Conservation (phyloP, 2,329 filamentous ascomycete genomes). For the Arthrinium phaeospermum region DNA sequence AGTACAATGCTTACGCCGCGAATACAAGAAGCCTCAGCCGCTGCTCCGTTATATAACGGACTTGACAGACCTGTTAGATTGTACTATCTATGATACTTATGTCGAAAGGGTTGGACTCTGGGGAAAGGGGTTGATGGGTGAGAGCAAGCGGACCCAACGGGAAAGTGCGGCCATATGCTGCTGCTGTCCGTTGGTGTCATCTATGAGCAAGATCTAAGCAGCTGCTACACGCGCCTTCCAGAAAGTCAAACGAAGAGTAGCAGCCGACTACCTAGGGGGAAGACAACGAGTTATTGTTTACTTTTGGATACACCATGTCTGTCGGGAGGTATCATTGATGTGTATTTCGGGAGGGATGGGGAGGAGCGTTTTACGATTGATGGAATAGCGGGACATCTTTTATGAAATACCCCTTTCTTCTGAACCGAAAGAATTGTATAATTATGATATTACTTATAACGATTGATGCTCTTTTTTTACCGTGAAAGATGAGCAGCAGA, state of each 20-base stretch:
- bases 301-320: constrained; percentile 1
- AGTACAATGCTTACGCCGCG: not conserved
- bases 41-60: not conserved
- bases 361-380: constrained; percentile 9
- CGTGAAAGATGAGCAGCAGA: not conserved
- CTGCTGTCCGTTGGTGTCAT: not conserved
- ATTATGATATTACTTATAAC: not conserved
- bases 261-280: not conserved
- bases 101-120: not conserved
- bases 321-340: not conserved
- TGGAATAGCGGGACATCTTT: constrained; percentile 17
- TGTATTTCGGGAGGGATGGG: not conserved
- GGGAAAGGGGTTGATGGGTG: not conserved
- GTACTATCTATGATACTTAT: not conserved
- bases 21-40: not conserved
- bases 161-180: not conserved
- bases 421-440: constrained; percentile 9
- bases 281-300: not conserved
- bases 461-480: not conserved
- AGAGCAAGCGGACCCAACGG: not conserved
- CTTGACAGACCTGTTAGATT: not conserved
- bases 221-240: not conserved
- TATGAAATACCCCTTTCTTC: constrained; percentile 16
- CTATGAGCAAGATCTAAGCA: not conserved
- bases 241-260: not conserved